A percentile compares a stretch with the other conserved stretches of the same genome.
These are phyloP conservation scores for Gymnopilus junonius DNA, from an alignment of 768 basidiomycete genomes.

Conservation along the genomic window DNA sequence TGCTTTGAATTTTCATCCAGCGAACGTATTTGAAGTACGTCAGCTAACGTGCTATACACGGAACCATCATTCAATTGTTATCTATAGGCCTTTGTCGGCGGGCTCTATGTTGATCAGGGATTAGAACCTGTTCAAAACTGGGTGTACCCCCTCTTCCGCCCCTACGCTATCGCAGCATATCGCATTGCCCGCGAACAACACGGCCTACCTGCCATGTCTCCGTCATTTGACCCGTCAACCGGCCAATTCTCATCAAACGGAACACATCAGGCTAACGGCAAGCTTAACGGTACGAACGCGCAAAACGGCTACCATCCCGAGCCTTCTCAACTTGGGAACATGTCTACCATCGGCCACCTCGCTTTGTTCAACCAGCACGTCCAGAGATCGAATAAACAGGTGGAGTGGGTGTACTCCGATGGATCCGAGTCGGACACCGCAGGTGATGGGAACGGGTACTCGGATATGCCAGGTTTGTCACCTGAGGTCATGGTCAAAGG, in stretches of 20 bases:
- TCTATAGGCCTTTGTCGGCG: constrained; percentile 76
- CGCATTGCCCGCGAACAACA: constrained; percentile 66
- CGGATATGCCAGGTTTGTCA: constrained; percentile 18
- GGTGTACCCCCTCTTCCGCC: constrained; percentile 65
- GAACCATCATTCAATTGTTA: neutral
- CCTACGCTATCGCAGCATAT: constrained; percentile 69
- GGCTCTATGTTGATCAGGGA: constrained; percentile 73
- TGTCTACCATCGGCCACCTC: constrained; percentile 61
- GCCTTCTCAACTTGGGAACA: constrained; percentile 18
- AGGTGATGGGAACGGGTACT: constrained; percentile 21
- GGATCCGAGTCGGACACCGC: constrained; percentile 19
- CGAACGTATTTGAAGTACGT: constrained; percentile 79
- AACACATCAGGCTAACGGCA: constrained; percentile 21
- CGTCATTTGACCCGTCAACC: constrained; percentile 18
- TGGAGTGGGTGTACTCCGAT: constrained; percentile 77
- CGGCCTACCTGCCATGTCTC: constrained; percentile 56
- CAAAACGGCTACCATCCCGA: constrained; percentile 22
- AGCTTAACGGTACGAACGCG: constrained; percentile 3
- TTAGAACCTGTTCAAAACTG: constrained; percentile 58
- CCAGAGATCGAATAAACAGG: constrained; percentile 55
- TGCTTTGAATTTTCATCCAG: constrained; percentile 38
- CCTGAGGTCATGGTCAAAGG: constrained; percentile 37
- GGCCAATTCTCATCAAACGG: neutral
- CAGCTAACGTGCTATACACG: neutral
- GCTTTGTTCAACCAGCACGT: constrained; percentile 82